These are phyloP conservation scores for Ophiostoma ulmi DNA, from an alignment of 2,329 filamentous ascomycete species.

Conservation along the genomic window DNA sequence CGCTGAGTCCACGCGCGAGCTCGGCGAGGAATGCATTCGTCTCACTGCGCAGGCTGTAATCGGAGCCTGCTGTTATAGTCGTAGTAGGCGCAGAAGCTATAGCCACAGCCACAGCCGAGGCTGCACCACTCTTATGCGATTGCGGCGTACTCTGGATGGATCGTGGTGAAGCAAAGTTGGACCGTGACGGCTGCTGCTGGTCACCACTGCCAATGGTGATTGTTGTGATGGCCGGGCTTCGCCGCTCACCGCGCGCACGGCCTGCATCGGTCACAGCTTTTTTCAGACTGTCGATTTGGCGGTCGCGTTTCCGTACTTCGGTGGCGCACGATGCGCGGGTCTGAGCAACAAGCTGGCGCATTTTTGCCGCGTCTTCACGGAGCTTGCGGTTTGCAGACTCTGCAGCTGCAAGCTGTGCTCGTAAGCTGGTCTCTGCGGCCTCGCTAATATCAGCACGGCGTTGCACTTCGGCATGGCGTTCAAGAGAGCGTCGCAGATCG, in stretches of 20 bases:
- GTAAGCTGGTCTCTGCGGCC: slow-evolving; percentile 65
- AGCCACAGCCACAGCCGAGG: background rate
- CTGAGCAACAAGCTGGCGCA: slow-evolving; percentile 75
- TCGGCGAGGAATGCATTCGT: slow-evolving; percentile 88
- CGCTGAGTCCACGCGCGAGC: slow-evolving; percentile 74
- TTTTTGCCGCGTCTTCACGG: slow-evolving; percentile 74
- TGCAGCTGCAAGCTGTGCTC: slow-evolving; percentile 64
- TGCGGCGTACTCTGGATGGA: slow-evolving; percentile 6
- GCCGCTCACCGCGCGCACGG: slow-evolving; percentile 54
- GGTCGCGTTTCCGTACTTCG: slow-evolving; percentile 83
- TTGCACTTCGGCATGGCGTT: slow-evolving; percentile 51
- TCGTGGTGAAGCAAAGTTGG: slow-evolving; percentile 6
- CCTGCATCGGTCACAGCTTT: slow-evolving; percentile 71
- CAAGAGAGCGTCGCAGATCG: slow-evolving; percentile 57
- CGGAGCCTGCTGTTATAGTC: slow-evolving; percentile 32
- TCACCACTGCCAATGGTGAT: slow-evolving; percentile 50
- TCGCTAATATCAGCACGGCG: slow-evolving; percentile 56
- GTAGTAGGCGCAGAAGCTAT: background rate
- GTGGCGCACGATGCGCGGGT: slow-evolving; percentile 82
- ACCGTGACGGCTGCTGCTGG: slow-evolving; percentile 36
- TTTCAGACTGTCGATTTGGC: slow-evolving; percentile 84
- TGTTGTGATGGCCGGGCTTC: slow-evolving; percentile 50
- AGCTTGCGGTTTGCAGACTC: slow-evolving; percentile 70
- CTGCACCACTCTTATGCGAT: background rate
- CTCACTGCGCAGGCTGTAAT: slow-evolving; percentile 72